Conservation (phyloP, 108 stramenopile species). For the Aurantiochytrium sp. region DNA sequence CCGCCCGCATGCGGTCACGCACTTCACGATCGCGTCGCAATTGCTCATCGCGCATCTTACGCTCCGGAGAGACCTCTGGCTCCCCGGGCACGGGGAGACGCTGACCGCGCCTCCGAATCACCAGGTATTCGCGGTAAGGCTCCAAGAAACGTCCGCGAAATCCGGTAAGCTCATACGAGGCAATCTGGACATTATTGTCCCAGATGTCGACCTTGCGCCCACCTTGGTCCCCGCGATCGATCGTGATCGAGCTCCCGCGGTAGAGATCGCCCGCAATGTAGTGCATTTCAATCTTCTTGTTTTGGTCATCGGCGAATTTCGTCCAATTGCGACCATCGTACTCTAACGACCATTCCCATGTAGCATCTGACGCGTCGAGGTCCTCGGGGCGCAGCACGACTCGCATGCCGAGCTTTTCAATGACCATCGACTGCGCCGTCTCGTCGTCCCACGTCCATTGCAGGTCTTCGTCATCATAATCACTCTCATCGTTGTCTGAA, state of each 20-base stretch:
- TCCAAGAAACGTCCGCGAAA: not conserved
- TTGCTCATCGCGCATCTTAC: conserved; percentile 15
- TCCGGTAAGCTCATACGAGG: conserved; percentile 20
- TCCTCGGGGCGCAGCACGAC: conserved; percentile 7
- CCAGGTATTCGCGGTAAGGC: not conserved
- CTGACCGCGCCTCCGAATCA: conserved; percentile 17
- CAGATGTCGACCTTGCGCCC: not conserved
- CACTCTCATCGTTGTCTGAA: conserved; percentile 9
- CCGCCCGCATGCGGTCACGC: not conserved
- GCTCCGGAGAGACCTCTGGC: not conserved
- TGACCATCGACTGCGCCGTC: not conserved
- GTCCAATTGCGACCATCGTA: conserved; percentile 7
- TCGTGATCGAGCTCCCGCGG: not conserved
- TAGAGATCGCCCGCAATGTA: not conserved
- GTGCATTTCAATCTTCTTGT: not conserved
- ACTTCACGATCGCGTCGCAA: not conserved
- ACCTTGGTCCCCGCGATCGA: not conserved
- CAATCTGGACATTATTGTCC: not conserved
- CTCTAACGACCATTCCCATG: conserved; percentile 14
- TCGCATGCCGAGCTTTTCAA: conserved; percentile 10
- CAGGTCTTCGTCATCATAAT: conserved; percentile 15
- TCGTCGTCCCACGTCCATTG: conserved; percentile 33
- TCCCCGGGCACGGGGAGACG: not conserved
- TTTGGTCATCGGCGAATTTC: not conserved
- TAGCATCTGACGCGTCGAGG: not conserved